phyloP scores from a whole-genome alignment of 805 yeast species.

The Candida glaebosa region DNA sequence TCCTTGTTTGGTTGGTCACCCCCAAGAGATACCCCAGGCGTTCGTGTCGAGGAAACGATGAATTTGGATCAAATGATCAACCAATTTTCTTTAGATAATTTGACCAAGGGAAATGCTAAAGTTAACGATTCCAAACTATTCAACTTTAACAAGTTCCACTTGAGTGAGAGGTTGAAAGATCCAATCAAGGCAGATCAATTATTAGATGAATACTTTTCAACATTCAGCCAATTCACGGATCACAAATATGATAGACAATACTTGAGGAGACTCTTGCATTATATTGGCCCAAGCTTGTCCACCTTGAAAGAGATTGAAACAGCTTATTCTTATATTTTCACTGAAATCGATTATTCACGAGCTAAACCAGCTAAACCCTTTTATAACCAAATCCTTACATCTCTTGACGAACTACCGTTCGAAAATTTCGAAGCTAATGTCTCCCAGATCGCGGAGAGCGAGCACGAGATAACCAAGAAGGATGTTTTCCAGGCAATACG shows the following conservation, averaged over 20 bases:
- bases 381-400: slow-evolving; percentile 13
- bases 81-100: slow-evolving; percentile 60
- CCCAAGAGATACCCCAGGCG: slow-evolving; percentile 47
- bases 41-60: slow-evolving; percentile 50
- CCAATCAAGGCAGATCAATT: slow-evolving; percentile 32
- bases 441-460: not conserved
- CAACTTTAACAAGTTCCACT: slow-evolving; percentile 73
- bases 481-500: slow-evolving; percentile 57
- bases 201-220: slow-evolving; percentile 27
- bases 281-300: slow-evolving; percentile 48
- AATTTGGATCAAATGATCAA: slow-evolving; percentile 48
- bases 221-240: slow-evolving; percentile 12
- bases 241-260: slow-evolving; percentile 14
- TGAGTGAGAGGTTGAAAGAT: slow-evolving; percentile 35
- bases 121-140: slow-evolving; percentile 75
- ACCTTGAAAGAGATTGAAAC: slow-evolving; percentile 50
- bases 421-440: slow-evolving; percentile 5
- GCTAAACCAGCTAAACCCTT: slow-evolving; percentile 8
- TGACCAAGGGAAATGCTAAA: slow-evolving; percentile 92
- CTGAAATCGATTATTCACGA: slow-evolving; percentile 27
- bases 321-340: slow-evolving; percentile 49
- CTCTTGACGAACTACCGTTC: slow-evolving; percentile 12
- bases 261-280: slow-evolving; percentile 36
- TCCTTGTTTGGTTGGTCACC: slow-evolving; percentile 97
- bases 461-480: slow-evolving; percentile 25